phyloP scores from a whole-genome alignment of 495 filamentous ascomycete genomes.

The Hypoxylon perforatum region DNA sequence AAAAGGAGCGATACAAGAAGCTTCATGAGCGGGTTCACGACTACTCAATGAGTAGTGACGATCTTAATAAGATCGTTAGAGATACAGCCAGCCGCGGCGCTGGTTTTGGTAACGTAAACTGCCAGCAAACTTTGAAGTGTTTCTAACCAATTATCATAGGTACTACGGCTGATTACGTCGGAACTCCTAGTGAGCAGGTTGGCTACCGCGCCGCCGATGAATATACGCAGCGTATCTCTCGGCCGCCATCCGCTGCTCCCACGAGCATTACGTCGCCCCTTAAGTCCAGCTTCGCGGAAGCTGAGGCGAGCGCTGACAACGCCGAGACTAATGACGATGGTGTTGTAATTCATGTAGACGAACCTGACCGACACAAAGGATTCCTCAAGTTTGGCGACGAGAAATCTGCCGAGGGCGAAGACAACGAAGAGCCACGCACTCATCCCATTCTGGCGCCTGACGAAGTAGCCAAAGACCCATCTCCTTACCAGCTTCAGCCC shows the following conservation, averaged over 20 bases:
- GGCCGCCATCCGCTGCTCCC: slow-evolving; percentile 58
- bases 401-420: slow-evolving; percentile 60
- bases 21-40: slow-evolving; percentile 74
- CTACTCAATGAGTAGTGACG: slow-evolving; percentile 89
- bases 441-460: slow-evolving; percentile 93
- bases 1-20: slow-evolving; percentile 69
- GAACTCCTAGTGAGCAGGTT: slow-evolving; percentile 81
- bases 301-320: slow-evolving; percentile 34
- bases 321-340: slow-evolving; percentile 51
- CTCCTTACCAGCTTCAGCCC: slow-evolving; percentile 62
- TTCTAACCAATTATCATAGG: slow-evolving; percentile 54
- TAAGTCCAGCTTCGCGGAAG: slow-evolving; percentile 32
- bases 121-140: slow-evolving; percentile 48
- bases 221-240: slow-evolving; percentile 75
- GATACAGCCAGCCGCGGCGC: slow-evolving; percentile 73
- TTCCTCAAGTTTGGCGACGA: slow-evolving; percentile 59
- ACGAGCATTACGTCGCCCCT: slow-evolving; percentile 32
- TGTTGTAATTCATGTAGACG: slow-evolving; percentile 80
- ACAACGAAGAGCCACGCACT: slow-evolving; percentile 65
- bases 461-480: slow-evolving; percentile 83
- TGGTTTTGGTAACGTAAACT: slow-evolving; percentile 68
- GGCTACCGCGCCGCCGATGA: slow-evolving; percentile 84
- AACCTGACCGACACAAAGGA: slow-evolving; percentile 70
- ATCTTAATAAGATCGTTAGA: slow-evolving; percentile 89
- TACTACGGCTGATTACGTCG: slow-evolving; percentile 57